These are phyloP conservation scores for Umbelopsis sp. DNA, from an alignment of 192 early-diverging fungal genomes.

Conservation along the genomic window DNA sequence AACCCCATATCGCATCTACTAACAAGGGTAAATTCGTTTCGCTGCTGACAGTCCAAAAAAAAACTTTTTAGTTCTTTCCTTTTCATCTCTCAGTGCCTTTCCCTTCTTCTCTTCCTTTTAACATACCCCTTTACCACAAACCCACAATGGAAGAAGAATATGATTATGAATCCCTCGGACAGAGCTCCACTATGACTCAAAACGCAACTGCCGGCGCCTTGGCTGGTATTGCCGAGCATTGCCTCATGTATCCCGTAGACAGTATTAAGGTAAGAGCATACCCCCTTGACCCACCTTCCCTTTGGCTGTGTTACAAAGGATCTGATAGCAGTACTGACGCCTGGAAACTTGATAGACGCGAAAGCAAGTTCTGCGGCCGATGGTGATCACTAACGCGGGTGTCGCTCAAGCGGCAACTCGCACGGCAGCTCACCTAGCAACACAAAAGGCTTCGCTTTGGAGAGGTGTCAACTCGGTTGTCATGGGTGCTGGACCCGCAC, in stretches of 20 bases:
- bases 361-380: slow-evolving; percentile 81
- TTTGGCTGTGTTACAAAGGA: too few relatives aligned
- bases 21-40: slow-evolving; percentile 8
- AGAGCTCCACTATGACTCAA: slow-evolving; percentile 71
- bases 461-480: slow-evolving; percentile 91
- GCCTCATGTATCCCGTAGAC: slow-evolving; percentile 94
- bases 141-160: slow-evolving; percentile 36
- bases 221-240: slow-evolving; percentile 96
- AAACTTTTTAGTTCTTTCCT: slow-evolving; percentile 2
- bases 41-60: not conserved
- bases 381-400: slow-evolving; percentile 1
- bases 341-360: slow-evolving; percentile 63
- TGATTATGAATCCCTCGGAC: slow-evolving; percentile 92
- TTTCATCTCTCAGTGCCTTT: not conserved
- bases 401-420: slow-evolving; percentile 19
- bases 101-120: slow-evolving; percentile 11
- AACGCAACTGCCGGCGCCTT: slow-evolving; percentile 91
- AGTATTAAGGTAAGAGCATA: slow-evolving; percentile 76
- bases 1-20: slow-evolving; percentile 13
- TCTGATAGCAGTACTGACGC: not conserved
- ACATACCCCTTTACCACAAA: not conserved
- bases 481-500: slow-evolving; percentile 91
- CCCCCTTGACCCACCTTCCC: too few relatives aligned
- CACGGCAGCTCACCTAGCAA: not conserved
- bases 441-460: slow-evolving; percentile 70